phyloP scores from a whole-genome alignment of 805 yeast genomes.

The Kodamaea laetipori region DNA sequence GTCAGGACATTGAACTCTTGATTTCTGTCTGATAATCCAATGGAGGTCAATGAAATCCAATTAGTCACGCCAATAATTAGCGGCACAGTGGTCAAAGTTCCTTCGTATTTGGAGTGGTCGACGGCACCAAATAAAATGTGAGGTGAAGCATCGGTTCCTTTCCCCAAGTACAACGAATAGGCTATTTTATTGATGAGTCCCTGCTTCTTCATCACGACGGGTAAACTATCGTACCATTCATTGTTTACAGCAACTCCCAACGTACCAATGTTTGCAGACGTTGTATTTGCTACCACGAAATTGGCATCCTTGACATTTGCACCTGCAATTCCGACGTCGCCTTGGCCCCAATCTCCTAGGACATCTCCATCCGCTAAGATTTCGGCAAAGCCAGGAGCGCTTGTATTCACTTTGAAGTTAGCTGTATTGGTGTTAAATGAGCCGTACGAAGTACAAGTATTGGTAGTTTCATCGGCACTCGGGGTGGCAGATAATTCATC shows the following conservation, averaged over 20 bases:
- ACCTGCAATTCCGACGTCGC: conserved; percentile 55
- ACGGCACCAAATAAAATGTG: conserved; percentile 49
- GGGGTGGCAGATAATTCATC: too few relatives aligned
- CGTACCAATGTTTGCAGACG: conserved; percentile 20
- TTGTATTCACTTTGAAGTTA: conserved; percentile 38
- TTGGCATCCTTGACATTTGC: conserved; percentile 25
- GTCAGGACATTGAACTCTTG: conserved; percentile 18
- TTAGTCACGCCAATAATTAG: too few relatives aligned
- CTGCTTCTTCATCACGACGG: conserved; percentile 32
- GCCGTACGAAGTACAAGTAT: conserved; percentile 49
- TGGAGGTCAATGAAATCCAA: conserved; percentile 53
- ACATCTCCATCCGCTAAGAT: conserved; percentile 58
- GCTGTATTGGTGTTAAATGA: conserved; percentile 48
- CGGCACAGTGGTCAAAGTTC: conserved; percentile 35
- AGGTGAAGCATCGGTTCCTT: conserved; percentile 31
- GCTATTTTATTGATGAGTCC: conserved; percentile 37
- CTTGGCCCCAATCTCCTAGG: conserved; percentile 59
- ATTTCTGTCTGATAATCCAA: conserved; percentile 23
- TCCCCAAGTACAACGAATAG: conserved; percentile 42
- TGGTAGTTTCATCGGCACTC: too few relatives aligned
- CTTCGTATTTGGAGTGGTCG: conserved; percentile 43
- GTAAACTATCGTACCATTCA: conserved; percentile 42
- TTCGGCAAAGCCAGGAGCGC: conserved; percentile 39
- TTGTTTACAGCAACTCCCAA: conserved; percentile 22
- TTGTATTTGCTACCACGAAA: conserved; percentile 20